Base-by-base conservation (phyloP, 1,284 basidiomycete genomes). In the Cerrena zonata region DNA sequence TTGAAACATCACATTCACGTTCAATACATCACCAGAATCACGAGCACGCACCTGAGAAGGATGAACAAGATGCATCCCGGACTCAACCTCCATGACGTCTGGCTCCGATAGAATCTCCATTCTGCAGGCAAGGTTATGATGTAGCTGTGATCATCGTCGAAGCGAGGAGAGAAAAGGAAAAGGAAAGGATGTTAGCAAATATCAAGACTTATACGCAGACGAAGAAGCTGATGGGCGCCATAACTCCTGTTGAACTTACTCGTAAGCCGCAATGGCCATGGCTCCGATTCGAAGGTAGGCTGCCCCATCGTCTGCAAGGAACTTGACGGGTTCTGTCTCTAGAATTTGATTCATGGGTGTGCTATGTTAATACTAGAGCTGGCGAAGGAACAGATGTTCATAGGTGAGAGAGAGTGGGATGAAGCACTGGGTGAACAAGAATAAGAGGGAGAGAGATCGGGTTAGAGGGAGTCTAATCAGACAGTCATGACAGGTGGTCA, bases 71-170 rank as follows among this genome's bases (percentile, higher is more conserved):
- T 21, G 21, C 48, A 50, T 11, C 40, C 51, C 4, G 25, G 25
- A 25, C 48, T 44, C 7, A 49, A 11, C 22, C 13, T 27, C 41
- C 48, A 42, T 30, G 39, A 43, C 48, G 22, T 42, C 30, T 49
- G 48, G 23, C 25, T 49, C n/a, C 54, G 58, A 50, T 71, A 69
- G 37, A 71, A 65, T 25, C 67, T 66, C 53, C 64, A 49, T 51
- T 69, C 68, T 18, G 65, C 62, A 23, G 68, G 70, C 10, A 69
- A 26, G 13, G 70, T 69, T 53, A 67, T 53, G 24, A 71, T n/a
- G 48, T 69, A 69, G 46, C 68, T 69, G 49, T 19, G 44, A 37
- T n/a, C n/a, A n/a, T n/a, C n/a, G n/a, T n/a, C 21, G 5, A 18
- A 41, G n/a, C 25, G 25, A 22, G n/a, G 12, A 21, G 13, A 12